phyloP scores from a whole-genome alignment of 495 filamentous ascomycete genomes.

The Penicillium riverlandense region DNA sequence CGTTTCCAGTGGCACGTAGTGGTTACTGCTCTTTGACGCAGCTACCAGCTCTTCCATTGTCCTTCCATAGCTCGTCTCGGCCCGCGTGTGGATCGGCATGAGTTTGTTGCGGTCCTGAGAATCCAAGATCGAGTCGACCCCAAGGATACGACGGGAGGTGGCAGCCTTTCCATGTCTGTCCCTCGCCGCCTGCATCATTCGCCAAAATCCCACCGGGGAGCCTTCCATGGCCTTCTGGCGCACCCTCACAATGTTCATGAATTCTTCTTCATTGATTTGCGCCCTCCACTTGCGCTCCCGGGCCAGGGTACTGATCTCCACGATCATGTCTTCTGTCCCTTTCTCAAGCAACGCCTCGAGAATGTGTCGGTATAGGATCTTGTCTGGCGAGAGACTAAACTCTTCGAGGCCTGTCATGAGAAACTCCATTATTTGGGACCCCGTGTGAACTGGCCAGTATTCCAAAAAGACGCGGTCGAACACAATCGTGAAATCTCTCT shows the following conservation, averaged over 20 bases:
- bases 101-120: slow-evolving; percentile 1
- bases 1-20: slow-evolving; percentile 27
- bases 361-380: slow-evolving; percentile 34
- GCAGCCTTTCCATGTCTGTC: slow-evolving; percentile 22
- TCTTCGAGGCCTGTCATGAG: slow-evolving; percentile 26
- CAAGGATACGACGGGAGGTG: slow-evolving; percentile 30
- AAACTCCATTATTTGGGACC: slow-evolving; percentile 25
- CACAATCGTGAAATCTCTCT: slow-evolving; percentile 19
- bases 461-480: slow-evolving; percentile 41
- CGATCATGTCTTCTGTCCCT: slow-evolving; percentile 24
- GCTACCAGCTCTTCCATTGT: slow-evolving; percentile 1
- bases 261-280: slow-evolving; percentile 17
- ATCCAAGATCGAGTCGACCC: slow-evolving; percentile 11
- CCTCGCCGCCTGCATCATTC: slow-evolving; percentile 37
- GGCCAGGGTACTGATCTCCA: slow-evolving; percentile 19
- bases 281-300: slow-evolving; percentile 27
- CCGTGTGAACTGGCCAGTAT: slow-evolving; percentile 32
- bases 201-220: slow-evolving; percentile 34
- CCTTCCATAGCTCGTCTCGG: slow-evolving; percentile 8
- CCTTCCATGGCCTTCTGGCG: slow-evolving; percentile 26
- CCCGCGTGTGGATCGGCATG: slow-evolving; percentile 8
- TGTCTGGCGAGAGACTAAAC: slow-evolving; percentile 31
- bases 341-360: slow-evolving; percentile 34
- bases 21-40: slow-evolving; percentile 17
- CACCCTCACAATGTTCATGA: slow-evolving; percentile 18